Evolutionary conservation across 2,329 filamentous ascomycete species (phyloP).

Genomic region (Alternaria conjuncta): DNA sequence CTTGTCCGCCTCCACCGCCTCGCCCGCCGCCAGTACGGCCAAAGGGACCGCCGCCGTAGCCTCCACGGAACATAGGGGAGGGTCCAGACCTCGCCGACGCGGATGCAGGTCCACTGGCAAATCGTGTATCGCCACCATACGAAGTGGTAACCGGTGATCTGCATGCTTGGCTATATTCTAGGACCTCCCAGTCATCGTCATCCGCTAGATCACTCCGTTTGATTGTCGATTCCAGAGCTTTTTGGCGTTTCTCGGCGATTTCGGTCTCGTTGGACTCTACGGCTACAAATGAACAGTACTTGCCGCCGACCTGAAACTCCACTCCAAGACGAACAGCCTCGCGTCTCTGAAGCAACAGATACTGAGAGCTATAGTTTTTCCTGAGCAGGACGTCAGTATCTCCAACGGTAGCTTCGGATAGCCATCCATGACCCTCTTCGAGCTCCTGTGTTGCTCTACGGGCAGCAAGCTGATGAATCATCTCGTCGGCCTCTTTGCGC

Average conservation of each 20-base stretch:
- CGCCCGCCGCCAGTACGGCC: no score
- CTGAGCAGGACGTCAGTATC: background rate
- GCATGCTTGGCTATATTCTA: background rate
- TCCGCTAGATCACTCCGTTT: background rate
- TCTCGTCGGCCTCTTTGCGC: conserved; percentile 3
- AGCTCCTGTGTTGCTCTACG: conserved; percentile 8
- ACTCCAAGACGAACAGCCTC: conserved; percentile 8
- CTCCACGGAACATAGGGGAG: background rate
- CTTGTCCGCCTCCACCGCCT: background rate
- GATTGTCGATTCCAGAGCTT: background rate
- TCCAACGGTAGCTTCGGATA: background rate
- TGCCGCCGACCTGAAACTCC: conserved; percentile 5
- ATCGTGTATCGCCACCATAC: background rate
- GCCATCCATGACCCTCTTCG: conserved; percentile 11
- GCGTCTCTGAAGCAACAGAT: background rate
- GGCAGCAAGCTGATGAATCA: conserved; percentile 12
- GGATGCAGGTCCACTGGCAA: background rate
- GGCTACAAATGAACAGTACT: conserved; percentile 5
- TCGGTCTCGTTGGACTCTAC: conserved; percentile 4
- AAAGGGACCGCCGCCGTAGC: background rate
- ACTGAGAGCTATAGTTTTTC: background rate
- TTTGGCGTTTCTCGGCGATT: background rate
- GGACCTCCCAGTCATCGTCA: conserved; percentile 2
- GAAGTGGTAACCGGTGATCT: background rate
- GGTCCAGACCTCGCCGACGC: background rate